Evolutionary conservation across 148 eudicot genomes (phyloP).

Genomic region (Heliosperma pusillum): DNA sequence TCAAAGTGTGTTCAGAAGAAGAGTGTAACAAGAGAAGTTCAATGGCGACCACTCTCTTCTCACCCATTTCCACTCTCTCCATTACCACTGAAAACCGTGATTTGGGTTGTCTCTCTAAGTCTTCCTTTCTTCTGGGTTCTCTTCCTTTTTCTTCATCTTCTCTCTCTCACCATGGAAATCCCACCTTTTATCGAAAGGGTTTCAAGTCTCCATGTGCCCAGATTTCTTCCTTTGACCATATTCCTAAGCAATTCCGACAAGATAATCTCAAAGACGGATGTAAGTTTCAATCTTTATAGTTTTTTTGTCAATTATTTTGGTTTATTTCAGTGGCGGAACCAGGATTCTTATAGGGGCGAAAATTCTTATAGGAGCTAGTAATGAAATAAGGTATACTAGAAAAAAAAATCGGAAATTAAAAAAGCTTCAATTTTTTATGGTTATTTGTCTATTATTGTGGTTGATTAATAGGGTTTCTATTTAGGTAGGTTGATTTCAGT

Average conservation of each 20-base stretch:
- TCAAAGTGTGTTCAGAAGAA: background rate
- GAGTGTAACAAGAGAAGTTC: slow-evolving; percentile 9
- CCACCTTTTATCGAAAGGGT: slow-evolving; percentile 23
- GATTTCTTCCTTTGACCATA: slow-evolving; percentile 46
- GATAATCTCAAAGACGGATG: slow-evolving; percentile 73
- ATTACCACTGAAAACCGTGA: slow-evolving; percentile 27
- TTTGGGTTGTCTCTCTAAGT: slow-evolving; percentile 11
- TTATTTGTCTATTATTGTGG: background rate
- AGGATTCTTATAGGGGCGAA: too few species aligned
- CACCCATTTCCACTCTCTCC: slow-evolving; percentile 37
- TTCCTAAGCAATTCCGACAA: slow-evolving; percentile 70
- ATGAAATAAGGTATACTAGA: too few species aligned
- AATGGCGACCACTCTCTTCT: slow-evolving; percentile 59
- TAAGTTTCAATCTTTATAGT: slow-evolving; percentile 28
- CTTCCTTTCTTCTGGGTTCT: slow-evolving; percentile 39
- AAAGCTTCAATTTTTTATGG: too few species aligned
- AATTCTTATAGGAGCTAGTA: too few species aligned
- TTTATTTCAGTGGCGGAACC: background rate
- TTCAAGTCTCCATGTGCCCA: slow-evolving; percentile 42
- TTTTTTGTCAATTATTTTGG: background rate
- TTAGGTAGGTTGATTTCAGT: background rate
- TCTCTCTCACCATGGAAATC: slow-evolving; percentile 21
- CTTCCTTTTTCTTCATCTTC: slow-evolving; percentile 24
- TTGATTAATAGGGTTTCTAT: background rate
- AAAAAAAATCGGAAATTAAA: too few species aligned